Conservation (phyloP, 2,329 filamentous ascomycete genomes). For the Monilinia vaccinii-corymbosi region DNA sequence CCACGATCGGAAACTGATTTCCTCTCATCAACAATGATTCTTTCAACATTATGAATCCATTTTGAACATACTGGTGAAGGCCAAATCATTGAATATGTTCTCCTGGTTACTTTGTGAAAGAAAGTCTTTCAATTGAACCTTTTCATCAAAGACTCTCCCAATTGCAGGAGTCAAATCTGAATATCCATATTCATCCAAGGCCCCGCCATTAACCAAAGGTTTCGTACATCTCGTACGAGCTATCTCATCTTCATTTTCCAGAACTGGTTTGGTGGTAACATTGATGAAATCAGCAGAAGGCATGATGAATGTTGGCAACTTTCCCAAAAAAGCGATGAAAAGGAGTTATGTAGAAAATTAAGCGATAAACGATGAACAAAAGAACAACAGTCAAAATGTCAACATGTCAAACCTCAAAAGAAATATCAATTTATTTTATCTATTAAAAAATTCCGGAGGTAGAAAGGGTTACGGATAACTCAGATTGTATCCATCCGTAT, state of each 20-base stretch:
- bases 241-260: not conserved
- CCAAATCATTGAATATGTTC: conserved; percentile 47
- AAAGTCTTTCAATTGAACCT: conserved; percentile 49
- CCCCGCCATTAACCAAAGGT: conserved; percentile 11
- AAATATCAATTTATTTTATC: not conserved
- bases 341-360: too few relatives aligned
- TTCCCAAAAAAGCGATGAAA: too few relatives aligned
- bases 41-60: not conserved
- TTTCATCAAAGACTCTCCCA: conserved; percentile 46
- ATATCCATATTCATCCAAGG: conserved; percentile 17
- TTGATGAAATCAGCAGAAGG: conserved; percentile 1
- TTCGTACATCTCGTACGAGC: conserved; percentile 8
- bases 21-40: conserved; percentile 17
- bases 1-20: conserved; percentile 48
- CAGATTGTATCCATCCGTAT: not conserved
- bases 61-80: conserved; percentile 30
- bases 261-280: not conserved
- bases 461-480: not conserved
- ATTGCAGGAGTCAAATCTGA: conserved; percentile 20
- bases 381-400: too few relatives aligned
- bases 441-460: not conserved
- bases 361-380: not conserved
- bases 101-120: conserved; percentile 29
- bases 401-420: too few relatives aligned
- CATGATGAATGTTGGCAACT: not conserved